Base-by-base conservation (phyloP, 1,139 yeast species). In the Lodderomyces theae region DNA sequence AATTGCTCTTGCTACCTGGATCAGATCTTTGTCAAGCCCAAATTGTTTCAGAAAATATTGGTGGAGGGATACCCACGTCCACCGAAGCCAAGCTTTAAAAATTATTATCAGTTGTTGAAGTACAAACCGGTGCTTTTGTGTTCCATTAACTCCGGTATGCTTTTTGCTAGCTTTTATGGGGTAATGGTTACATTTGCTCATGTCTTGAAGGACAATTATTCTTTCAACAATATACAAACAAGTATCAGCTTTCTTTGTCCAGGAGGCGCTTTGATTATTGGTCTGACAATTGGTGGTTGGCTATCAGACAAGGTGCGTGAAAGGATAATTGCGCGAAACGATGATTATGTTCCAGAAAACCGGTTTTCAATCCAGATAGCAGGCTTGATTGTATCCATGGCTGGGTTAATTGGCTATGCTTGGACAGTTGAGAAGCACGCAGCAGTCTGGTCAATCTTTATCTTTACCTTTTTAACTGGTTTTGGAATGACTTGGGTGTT, bases 401-500 rank as follows among this genome's bases (percentile, higher is more conserved):
- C 60, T 15, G 81, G 83, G 1, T 59, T 76, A 16, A 48, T 76
- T 13, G 75, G 79, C 0, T 79, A 75, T 51, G 83, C 83, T 0
- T 79, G 83, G 83, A 58, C 76, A 34, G 60, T 72, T 31, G 62
- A 76, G 13, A 60, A 55, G 30, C 63, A 65, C n/a, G 58, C 62
- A n/a, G 76, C 71, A 44, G 65, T 76, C 15, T 69, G 57, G 1
- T 48, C 69, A 1, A 64, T 77, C 0, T 68, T 73, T 46, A 60
- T 72, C 1, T 72, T 73, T 44, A 57, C 74, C 0, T 75, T 73
- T 45, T 51, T 77, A 7, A 61, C 64, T 34, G 80, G 81, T 0
- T 73, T 76, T 52, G 82, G 83, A 4, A 68, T 77, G 69, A 72
- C 82, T 0, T 78, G 81, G 78, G 76, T 77, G 16, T 75, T 77